Base-by-base conservation (phyloP, 108 stramenopile genomes). In the Pseudonitzschia delicatissima region DNA sequence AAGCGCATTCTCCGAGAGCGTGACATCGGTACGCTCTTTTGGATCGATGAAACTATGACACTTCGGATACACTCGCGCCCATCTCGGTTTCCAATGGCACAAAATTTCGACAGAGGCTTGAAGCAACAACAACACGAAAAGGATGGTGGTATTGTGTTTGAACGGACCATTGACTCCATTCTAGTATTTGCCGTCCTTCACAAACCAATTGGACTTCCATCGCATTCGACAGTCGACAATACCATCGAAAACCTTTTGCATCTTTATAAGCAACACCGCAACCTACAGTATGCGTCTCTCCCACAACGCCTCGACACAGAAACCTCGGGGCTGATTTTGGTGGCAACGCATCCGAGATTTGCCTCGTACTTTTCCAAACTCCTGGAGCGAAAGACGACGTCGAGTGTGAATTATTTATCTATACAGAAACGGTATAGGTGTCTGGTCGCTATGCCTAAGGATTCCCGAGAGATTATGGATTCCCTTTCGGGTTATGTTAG, bases 211-310 rank as follows among this genome's bases (percentile, higher is more conserved):
- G 69, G 69, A 21, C 27, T 91, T 5, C 93, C 93, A 2, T 84
- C 87, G 2, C 93, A 94, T 76, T 60, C 77, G 0, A 88, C 88
- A 15, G 90, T 94, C 12, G 93, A 94, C 62, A 94, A 94, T 76
- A n/a, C 45, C 15, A 33, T 82, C 27, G 93, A 94, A 63, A 94
- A 94, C 69, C 85, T 90, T 11, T 72, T 71, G 21, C 13, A 33
- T 40, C 34, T n/a, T 15, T 49, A 48, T 5, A 47, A 62, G 55
- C 5, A 27, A 26, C 27, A 57, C 29, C n/a, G 17, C 4, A 40
- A 42, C 15, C 37, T 33, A 9, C 9, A 6, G 18, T 50, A 62
- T 32, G 58, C 67, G 31, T 63, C 77, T 4, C 79, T 84, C n/a
- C 83, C 92, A 7, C 92, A 93, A 34, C 66, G 92, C 60, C 67